These are phyloP conservation scores for Elaeagnus macrophylla DNA, from an alignment of 306 rosid species.

Conservation along the genomic window DNA sequence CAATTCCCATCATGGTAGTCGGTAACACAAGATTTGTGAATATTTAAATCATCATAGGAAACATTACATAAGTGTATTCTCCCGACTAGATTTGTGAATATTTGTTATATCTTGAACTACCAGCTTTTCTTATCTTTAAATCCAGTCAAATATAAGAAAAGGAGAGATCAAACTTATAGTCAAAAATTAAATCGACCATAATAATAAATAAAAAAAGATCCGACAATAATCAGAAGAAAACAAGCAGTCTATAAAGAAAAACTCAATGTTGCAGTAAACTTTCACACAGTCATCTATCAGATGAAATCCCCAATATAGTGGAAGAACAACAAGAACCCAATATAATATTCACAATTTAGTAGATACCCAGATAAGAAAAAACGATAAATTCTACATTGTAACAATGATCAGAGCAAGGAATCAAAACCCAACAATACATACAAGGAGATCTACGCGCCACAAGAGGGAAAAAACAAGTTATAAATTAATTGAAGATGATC, in stretches of 20 bases:
- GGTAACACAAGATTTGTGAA: constrained; percentile 7
- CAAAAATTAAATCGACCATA: constrained; percentile 13
- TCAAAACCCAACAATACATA: constrained; percentile 3
- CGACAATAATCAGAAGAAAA: constrained; percentile 9
- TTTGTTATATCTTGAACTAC: constrained; percentile 6
- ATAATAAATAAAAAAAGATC: not conserved
- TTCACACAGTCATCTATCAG: not conserved
- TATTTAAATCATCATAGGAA: not conserved
- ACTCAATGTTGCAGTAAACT: too few relatives aligned
- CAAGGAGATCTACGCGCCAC: constrained; percentile 28
- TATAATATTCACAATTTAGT: constrained; percentile 12
- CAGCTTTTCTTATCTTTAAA: constrained; percentile 21
- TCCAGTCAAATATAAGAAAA: constrained; percentile 8
- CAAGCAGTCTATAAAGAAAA: too few relatives aligned
- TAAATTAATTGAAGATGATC: not conserved
- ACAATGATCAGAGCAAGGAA: constrained; percentile 12
- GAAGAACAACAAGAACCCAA: constrained; percentile 26
- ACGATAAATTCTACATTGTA: not conserved
- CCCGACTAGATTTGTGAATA: too few relatives aligned
- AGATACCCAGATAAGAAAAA: constrained; percentile 26
- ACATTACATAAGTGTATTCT: too few relatives aligned
- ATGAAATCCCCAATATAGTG: constrained; percentile 26
- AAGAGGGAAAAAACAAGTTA: not conserved
- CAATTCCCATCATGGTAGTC: too few relatives aligned
- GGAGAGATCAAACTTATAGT: too few relatives aligned